Percentiles rank a stretch among this genome's conserved stretches.
Evolutionary conservation across 371 early-diverging fungal genomes (phyloP).

Genomic region (Rhizopus microsporus): DNA sequence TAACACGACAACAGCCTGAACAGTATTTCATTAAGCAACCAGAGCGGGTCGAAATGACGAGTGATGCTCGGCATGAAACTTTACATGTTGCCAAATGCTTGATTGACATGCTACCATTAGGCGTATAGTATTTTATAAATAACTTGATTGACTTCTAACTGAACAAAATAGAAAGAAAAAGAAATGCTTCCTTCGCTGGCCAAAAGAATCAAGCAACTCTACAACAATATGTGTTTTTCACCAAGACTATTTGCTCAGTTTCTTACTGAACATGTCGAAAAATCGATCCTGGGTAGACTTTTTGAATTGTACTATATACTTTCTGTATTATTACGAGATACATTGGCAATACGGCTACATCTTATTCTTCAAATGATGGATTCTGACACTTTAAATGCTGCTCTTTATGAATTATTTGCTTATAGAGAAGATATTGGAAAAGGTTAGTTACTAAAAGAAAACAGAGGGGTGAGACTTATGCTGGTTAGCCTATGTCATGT

Average conservation of each 20-base stretch:
- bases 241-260: conserved; percentile 1
- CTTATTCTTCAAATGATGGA: neutral
- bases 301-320: conserved; percentile 10
- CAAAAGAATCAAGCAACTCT: neutral
- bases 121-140: neutral
- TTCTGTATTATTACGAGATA: neutral
- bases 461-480: neutral
- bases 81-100: conserved; percentile 3
- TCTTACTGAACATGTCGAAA: neutral
- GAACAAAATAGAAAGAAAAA: neutral
- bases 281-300: neutral
- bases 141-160: neutral
- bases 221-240: conserved; percentile 2
- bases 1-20: conserved; percentile 7
- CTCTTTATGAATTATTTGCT: neutral
- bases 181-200: neutral
- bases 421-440: neutral
- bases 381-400: neutral
- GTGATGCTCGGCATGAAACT: neutral
- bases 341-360: conserved; percentile 5
- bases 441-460: conserved; percentile 2
- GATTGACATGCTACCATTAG: neutral
- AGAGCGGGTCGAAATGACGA: neutral
- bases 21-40: neutral
- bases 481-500: conserved; percentile 8